These are phyloP conservation scores for Dothideomycetes sp. DNA, from an alignment of 2,329 filamentous ascomycete species.

Conservation along the genomic window DNA sequence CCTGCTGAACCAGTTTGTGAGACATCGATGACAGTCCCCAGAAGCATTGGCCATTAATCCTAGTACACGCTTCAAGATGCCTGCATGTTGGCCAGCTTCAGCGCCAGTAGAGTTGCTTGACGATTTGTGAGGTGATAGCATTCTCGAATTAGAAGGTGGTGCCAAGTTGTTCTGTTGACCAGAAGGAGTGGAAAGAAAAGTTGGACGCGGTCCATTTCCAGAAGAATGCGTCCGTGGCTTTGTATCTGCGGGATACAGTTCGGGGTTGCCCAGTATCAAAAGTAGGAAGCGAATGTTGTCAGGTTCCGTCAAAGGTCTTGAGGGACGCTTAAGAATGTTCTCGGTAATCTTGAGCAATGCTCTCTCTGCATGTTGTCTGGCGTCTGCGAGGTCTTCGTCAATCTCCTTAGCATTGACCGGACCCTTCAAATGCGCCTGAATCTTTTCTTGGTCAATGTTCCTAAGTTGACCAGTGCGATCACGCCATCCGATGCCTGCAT, in stretches of 20 bases:
- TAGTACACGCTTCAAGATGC: conserved; percentile 74
- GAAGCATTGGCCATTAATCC: conserved; percentile 71
- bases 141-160: conserved; percentile 10
- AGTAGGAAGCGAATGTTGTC: conserved; percentile 69
- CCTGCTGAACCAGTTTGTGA: conserved; percentile 70
- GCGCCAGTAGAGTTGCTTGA: conserved; percentile 24
- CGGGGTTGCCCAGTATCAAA: conserved; percentile 68
- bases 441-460: conserved; percentile 17
- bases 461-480: conserved; percentile 42
- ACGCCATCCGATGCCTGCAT: conserved; percentile 60
- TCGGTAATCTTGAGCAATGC: conserved; percentile 71
- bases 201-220: not conserved
- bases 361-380: conserved; percentile 60
- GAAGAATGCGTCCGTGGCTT: conserved; percentile 4
- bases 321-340: conserved; percentile 68
- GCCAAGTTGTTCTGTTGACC: conserved; percentile 1
- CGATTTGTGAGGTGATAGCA: conserved; percentile 12
- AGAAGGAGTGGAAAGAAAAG: conserved; percentile 4
- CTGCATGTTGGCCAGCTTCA: conserved; percentile 61
- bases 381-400: conserved; percentile 47
- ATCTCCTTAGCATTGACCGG: conserved; percentile 34
- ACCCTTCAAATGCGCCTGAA: conserved; percentile 39
- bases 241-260: conserved; percentile 48
- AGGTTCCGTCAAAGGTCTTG: conserved; percentile 56
- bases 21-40: conserved; percentile 63